Conservation (phyloP, 2,329 filamentous ascomycete species). For the Lojkania enalia region DNA sequence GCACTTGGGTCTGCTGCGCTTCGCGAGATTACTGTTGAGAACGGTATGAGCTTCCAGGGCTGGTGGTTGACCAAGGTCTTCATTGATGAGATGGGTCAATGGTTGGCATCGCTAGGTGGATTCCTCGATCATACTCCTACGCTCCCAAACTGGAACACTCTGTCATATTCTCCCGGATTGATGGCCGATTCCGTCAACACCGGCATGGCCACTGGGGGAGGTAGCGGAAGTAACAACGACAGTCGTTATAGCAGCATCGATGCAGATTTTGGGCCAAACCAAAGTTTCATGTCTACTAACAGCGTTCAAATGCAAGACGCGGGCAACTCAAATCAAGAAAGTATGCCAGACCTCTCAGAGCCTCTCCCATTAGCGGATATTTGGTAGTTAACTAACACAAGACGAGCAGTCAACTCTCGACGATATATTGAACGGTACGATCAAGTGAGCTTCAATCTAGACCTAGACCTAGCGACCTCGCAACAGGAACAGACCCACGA, state of each 20-base stretch:
- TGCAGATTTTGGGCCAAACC: conserved; percentile 40
- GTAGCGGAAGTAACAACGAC: conserved; percentile 42
- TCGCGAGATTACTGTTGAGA: conserved; percentile 77
- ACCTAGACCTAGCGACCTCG: conserved; percentile 34
- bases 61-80: conserved; percentile 98
- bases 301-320: conserved; percentile 29
- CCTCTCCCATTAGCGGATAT: conserved; percentile 9
- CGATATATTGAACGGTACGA: conserved; percentile 38
- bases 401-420: conserved; percentile 40
- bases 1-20: conserved; percentile 75
- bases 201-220: conserved; percentile 35
- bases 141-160: conserved; percentile 34
- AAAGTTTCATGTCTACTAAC: conserved; percentile 38
- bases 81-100: conserved; percentile 90
- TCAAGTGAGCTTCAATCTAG: conserved; percentile 38
- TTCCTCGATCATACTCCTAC: conserved; percentile 64
- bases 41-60: conserved; percentile 80
- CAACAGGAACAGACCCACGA: conserved; percentile 39
- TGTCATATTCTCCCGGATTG: conserved; percentile 31
- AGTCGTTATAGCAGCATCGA: conserved; percentile 45
- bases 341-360: conserved; percentile 30
- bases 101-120: conserved; percentile 86
- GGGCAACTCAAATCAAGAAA: conserved; percentile 28
- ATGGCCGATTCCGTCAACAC: conserved; percentile 35
- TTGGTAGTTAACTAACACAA: conserved; percentile 42